Percentiles rank a stretch among this genome's conserved stretches.
Evolutionary conservation across 2,329 filamentous ascomycete species (phyloP).

Genomic region (Alternaria brassicae): DNA sequence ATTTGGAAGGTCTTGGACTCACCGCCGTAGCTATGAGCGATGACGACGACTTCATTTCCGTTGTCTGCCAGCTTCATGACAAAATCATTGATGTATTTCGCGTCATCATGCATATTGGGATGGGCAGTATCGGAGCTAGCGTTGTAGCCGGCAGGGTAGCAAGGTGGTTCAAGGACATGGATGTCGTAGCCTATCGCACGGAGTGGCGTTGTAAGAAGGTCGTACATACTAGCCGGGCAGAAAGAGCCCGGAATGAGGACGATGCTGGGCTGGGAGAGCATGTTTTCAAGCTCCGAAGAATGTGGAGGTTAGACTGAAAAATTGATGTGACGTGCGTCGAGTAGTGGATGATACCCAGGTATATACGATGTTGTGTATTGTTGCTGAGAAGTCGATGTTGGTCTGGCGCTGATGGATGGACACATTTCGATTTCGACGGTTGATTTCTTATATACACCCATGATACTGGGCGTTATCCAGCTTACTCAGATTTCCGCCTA

Average conservation of each 20-base stretch:
- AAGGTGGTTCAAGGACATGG: slow-evolving; percentile 21
- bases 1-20: neutral
- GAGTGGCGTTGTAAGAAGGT: slow-evolving; percentile 16
- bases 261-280: slow-evolving; percentile 27
- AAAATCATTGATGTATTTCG: slow-evolving; percentile 33
- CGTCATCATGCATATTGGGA: slow-evolving; percentile 42
- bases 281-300: neutral
- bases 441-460: neutral
- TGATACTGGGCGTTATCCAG: neutral
- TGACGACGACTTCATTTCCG: slow-evolving; percentile 47
- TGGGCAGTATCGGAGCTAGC: slow-evolving; percentile 3
- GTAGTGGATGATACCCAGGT: neutral
- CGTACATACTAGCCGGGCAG: slow-evolving; percentile 21
- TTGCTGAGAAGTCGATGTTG: neutral
- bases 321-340: neutral
- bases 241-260: slow-evolving; percentile 40
- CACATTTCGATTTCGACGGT: neutral
- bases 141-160: slow-evolving; percentile 19
- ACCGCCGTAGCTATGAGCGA: slow-evolving; percentile 51
- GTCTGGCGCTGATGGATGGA: neutral
- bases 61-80: slow-evolving; percentile 34
- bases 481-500: neutral
- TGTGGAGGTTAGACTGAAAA: neutral
- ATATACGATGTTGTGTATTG: neutral
- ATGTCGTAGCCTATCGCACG: slow-evolving; percentile 23